Conservation (phyloP, 805 yeast species). For the Wickerhamiella allomyrinae region DNA sequence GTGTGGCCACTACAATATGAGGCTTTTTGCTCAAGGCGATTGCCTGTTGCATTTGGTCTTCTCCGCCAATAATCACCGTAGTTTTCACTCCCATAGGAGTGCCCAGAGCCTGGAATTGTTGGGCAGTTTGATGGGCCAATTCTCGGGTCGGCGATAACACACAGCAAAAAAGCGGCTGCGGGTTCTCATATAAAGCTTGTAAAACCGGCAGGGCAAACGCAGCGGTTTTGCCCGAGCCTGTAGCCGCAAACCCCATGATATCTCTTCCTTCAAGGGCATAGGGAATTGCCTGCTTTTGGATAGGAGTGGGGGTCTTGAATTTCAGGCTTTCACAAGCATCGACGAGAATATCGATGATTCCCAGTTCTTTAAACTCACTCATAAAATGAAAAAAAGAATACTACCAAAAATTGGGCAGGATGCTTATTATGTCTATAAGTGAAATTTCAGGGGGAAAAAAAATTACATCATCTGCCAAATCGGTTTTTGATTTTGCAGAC, state of each 20-base stretch:
- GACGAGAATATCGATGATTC: slow-evolving; percentile 33
- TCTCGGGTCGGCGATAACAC: slow-evolving; percentile 67
- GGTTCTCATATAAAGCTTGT: slow-evolving; percentile 81
- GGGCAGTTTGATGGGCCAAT: slow-evolving; percentile 51
- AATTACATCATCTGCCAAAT: slow-evolving; percentile 1
- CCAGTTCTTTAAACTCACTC: slow-evolving; percentile 21
- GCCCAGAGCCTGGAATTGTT: slow-evolving; percentile 90
- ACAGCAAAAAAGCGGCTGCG: slow-evolving; percentile 75
- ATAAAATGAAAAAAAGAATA: not conserved
- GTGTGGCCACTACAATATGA: slow-evolving; percentile 89
- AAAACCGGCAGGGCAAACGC: slow-evolving; percentile 94
- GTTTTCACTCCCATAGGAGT: slow-evolving; percentile 82
- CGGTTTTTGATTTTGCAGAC: not conserved
- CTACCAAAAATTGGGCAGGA: too few relatives aligned
- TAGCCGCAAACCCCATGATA: slow-evolving; percentile 90
- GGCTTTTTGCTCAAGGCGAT: slow-evolving; percentile 88
- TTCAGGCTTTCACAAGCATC: slow-evolving; percentile 68
- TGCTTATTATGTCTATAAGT: too few relatives aligned
- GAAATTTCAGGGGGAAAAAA: too few relatives aligned
- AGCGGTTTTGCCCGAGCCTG: slow-evolving; percentile 97
- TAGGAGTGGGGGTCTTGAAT: slow-evolving; percentile 78
- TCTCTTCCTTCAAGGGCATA: slow-evolving; percentile 83
- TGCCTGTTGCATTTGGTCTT: slow-evolving; percentile 97
- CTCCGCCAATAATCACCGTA: slow-evolving; percentile 88
- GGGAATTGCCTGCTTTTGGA: slow-evolving; percentile 83